Base-by-base conservation (phyloP, 2,329 filamentous ascomycete species). In the Aspergillus chevalieri region DNA sequence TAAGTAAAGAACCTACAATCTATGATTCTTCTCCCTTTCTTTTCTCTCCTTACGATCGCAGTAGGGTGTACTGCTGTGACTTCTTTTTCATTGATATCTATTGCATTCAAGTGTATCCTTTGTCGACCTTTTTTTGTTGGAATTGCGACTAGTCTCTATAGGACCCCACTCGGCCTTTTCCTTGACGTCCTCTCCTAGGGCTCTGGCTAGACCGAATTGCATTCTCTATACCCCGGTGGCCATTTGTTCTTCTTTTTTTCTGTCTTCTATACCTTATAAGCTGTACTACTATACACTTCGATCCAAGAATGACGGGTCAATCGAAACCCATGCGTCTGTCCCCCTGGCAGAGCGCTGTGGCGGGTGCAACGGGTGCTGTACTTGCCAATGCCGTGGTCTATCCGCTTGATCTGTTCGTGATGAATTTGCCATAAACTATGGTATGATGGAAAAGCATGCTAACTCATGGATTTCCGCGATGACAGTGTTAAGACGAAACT, bases 331-430 rank as follows among this genome's bases (percentile, higher is more conserved):
- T 77, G 47, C 76, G 77, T 57, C 81, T 97, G 52, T 90, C 93
- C 39, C 88, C 93, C 48, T 97, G 92, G 92, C 92, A 91, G 48
- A 85, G 86, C 65, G 93, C 93, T 48, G 83, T 95, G 57, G 92
- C 93, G 55, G 93, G 93, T 63, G 89, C 93, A 47, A 88, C 89
- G 17, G 93, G 93, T 53, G 93, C 93, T 43, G 89, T 97, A 34
- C 78, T 98, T 52, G 93, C 93, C 51, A 98, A 98, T 76, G 87
- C 91, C 42, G 75, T 96, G 55, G 92, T 97, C 50, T 98, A 98
- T 71, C 93, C 93, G 43, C 79, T 98, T 52, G 93, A 98, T 72
- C 91, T 98, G 91, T 95, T 77, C 76, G 87, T 74, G 36, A 24
- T 26, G 22, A 42, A 21, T 45, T 45, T 38, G 21, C 9, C 10